phyloP scores from a whole-genome alignment of 352 stramenopile species.

The Globisporangium nagaii region DNA sequence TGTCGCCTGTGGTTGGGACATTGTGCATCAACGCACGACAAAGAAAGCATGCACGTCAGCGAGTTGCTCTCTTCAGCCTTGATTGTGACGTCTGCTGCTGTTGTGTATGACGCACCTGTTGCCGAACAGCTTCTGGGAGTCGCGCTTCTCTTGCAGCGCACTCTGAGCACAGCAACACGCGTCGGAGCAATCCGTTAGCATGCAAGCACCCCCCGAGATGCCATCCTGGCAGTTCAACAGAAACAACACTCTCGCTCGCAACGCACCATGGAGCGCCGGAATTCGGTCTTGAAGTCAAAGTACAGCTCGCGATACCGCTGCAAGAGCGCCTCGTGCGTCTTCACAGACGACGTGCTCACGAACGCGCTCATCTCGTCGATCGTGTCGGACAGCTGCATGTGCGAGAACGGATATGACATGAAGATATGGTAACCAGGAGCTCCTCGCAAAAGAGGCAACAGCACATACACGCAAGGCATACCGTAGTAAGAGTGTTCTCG shows the following conservation, averaged over 20 bases:
- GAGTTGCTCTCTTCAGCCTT: neutral
- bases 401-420: too few relatives aligned
- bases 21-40: neutral
- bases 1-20: constrained; percentile 20
- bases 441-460: too few relatives aligned
- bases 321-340: constrained; percentile 84
- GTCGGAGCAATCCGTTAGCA: neutral
- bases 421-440: neutral
- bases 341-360: constrained; percentile 61
- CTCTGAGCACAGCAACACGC: constrained; percentile 33
- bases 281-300: constrained; percentile 95
- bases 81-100: neutral
- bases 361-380: constrained; percentile 85
- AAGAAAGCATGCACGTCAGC: neutral
- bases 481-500: constrained; percentile 60
- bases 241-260: too few relatives aligned
- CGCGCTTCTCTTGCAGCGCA: constrained; percentile 72
- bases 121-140: constrained; percentile 78
- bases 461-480: constrained; percentile 15
- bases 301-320: constrained; percentile 95
- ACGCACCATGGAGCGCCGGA: constrained; percentile 82
- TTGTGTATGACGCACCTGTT: constrained; percentile 65
- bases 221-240: neutral
- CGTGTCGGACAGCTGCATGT: constrained; percentile 74
- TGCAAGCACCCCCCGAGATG: neutral